Base-by-base conservation (phyloP, 139 green algal genomes). In the Chlorella sp. region DNA sequence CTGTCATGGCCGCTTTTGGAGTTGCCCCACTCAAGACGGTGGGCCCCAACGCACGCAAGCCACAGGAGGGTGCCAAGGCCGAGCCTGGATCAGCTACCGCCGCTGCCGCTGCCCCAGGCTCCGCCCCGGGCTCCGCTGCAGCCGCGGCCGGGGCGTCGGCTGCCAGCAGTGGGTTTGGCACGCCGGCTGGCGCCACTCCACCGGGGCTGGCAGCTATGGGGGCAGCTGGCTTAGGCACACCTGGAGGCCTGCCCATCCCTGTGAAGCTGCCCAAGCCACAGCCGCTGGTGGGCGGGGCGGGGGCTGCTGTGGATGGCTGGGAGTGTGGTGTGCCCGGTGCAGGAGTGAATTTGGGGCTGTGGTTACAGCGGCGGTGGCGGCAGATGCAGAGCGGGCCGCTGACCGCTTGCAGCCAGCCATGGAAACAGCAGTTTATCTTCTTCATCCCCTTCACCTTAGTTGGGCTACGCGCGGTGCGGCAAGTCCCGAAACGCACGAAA, bases 1-100 rank as follows among this genome's bases (percentile, higher is more conserved):
- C 54, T 13, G 40, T 82, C n/a, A 82, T 82, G 76, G 38, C 56
- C 4, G 76, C 76, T 11, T 82, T 82, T 82, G 76, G 76, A 3
- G 76, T 82, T 0, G 19, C 72, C 41, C 28, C 72, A 0, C 67
- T 34, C 24, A 19, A 40, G 36, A 19, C 69, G 16, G 69, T 38
- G 69, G 69, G 46, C 46, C 46, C 46, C 46, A 54, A 54, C 11
- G 46, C 46, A 8, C 46, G 11, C 8, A 54, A 54, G 46, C 8
- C 46, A 19, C 46, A 54, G 46, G 46, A 54, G 46, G 46, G 8
- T 19, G 46, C 11, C 8, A 54, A 54, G 46, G 11, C 8, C 46
- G 46, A 54, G 46, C 46, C 46, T 54, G 46, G 46, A 8, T 8
- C 46, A 54, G 46, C 69, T 17, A 9, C 69, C 13, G 69, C 7